Conservation (phyloP, 2,329 filamentous ascomycete species). For the Botrytis porri region DNA sequence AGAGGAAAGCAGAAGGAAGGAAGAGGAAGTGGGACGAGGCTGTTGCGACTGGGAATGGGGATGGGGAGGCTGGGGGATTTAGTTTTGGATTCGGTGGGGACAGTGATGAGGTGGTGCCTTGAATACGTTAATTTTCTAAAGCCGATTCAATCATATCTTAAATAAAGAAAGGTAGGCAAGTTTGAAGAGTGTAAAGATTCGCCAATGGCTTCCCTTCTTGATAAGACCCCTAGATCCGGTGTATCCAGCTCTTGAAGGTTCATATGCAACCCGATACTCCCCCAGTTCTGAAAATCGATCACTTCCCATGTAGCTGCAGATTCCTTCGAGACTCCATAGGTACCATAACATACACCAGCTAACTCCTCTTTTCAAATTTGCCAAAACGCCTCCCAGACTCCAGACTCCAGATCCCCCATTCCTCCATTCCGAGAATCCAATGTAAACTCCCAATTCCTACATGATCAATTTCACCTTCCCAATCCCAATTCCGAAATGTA, state of each 20-base stretch:
- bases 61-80: slow-evolving; percentile 48
- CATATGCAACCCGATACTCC: neutral
- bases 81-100: slow-evolving; percentile 63
- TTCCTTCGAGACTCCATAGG: slow-evolving; percentile 9
- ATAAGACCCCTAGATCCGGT: neutral
- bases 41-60: slow-evolving; percentile 50
- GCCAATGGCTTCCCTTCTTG: neutral
- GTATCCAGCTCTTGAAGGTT: neutral
- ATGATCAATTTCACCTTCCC: neutral
- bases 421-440: neutral
- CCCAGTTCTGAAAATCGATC: neutral
- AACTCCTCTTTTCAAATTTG: neutral
- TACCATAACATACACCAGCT: neutral
- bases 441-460: slow-evolving; percentile 10
- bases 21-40: slow-evolving; percentile 87
- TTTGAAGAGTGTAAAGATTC: neutral
- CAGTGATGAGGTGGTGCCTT: slow-evolving; percentile 47
- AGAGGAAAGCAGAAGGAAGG: slow-evolving; percentile 59
- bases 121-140: slow-evolving; percentile 6
- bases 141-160: neutral
- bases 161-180: neutral
- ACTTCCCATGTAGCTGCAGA: neutral
- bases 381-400: neutral
- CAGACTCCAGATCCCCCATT: neutral
- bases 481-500: neutral